Percentiles rank a stretch among this genome's conserved stretches.
Evolutionary conservation across 2,329 filamentous ascomycete species (phyloP).

Genomic region (Alternaria tenuissima): DNA sequence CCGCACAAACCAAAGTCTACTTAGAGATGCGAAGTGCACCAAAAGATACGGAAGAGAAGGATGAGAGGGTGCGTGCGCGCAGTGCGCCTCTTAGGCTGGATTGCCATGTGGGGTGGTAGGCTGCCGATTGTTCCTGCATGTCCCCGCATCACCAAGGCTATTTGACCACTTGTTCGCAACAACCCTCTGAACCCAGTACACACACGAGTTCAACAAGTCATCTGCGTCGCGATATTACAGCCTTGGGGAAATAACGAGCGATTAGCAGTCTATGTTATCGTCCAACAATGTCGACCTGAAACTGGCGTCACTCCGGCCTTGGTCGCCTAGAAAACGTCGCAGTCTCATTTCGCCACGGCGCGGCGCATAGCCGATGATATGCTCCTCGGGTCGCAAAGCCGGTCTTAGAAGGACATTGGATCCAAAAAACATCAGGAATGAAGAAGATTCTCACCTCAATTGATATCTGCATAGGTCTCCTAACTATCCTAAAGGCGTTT

Average conservation of each 20-base stretch:
- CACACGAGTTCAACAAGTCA: background rate
- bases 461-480: background rate
- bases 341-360: background rate
- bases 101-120: background rate
- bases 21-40: background rate
- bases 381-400: background rate
- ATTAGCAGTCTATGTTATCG: background rate
- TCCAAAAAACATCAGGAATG: background rate
- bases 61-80: background rate
- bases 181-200: background rate
- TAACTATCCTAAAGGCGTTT: background rate
- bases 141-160: background rate
- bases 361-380: background rate
- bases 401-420: background rate
- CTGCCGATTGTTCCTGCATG: background rate
- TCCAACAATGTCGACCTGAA: background rate
- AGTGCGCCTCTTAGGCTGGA: background rate
- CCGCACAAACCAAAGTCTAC: background rate
- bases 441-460: background rate
- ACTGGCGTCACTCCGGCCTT: background rate
- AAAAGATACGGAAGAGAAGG: background rate
- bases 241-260: too few species aligned
- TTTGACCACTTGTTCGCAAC: background rate
- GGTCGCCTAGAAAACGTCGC: background rate
- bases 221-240: background rate